Base-by-base conservation (phyloP, 2,329 filamentous ascomycete genomes). In the Sphaceloma murrayae region DNA sequence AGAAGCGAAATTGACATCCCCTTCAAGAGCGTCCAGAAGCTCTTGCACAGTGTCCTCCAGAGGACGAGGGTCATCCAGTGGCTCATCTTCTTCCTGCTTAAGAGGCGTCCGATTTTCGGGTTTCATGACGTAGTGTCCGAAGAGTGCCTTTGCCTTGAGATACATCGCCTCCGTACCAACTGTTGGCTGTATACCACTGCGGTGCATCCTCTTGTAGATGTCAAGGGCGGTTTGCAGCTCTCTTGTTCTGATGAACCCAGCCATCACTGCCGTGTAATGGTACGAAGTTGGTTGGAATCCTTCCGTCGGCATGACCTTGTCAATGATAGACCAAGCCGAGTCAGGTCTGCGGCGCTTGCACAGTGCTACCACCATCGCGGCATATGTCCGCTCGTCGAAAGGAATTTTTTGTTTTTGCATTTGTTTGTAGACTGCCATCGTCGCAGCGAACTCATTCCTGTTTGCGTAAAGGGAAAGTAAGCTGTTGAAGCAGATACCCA, bases 401-500 rank as follows among this genome's bases (percentile, higher is more conserved):
- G 62, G 59, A 22, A 82, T 62, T 0, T 66, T 60, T 30, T 66
- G 59, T 3, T 65, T 56, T 34, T 69, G 61, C 75, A 83, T 82
- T 44, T 66, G 65, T 21, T 63, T 61, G 51, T 78, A 74, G 2
- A 76, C 59, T 43, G 68, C 65, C 50, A 73, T 68, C 11, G 73
- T 67, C n/a, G 67, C 67, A 16, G 66, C 58, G 19, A 78, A 54
- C 48, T 82, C 72, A 45, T 80, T 74, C 5, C 74, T 70, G 45
- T 75, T 65, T 5, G 83, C 84, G 58, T 86, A 73, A 48, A 81
- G 75, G 46, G 73, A 70, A 3, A 95, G 66, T 22, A 95, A 64
- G 43, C 77, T 70, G 56, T 95, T 94, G 84, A 85, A 95, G 56
- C 86, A 75, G 22, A 70, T 67, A 2, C 78, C 78, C 16, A 73